Evolutionary conservation across 805 yeast species (phyloP).

Genomic region (Kazachstania africana): DNA sequence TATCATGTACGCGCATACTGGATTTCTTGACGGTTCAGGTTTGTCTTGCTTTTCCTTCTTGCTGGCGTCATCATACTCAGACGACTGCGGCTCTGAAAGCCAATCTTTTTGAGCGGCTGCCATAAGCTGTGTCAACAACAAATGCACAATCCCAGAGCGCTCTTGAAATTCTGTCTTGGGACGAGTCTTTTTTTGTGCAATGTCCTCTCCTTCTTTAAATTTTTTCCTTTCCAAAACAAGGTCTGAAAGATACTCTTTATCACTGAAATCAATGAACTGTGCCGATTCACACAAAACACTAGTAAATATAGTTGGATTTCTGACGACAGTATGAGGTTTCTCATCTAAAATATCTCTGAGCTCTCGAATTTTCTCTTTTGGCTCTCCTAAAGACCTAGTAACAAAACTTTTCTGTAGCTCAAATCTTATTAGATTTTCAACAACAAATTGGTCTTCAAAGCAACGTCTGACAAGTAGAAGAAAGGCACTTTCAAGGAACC

Average conservation of each 20-base stretch:
- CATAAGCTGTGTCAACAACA: constrained; percentile 57
- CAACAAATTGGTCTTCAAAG: constrained; percentile 46
- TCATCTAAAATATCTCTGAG: constrained; percentile 38
- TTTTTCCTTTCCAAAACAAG: constrained; percentile 17
- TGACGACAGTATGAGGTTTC: constrained; percentile 32
- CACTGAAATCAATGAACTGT: constrained; percentile 35
- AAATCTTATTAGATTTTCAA: constrained; percentile 37
- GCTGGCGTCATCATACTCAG: constrained; percentile 17
- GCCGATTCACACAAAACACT: constrained; percentile 33
- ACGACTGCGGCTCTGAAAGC: constrained; percentile 27
- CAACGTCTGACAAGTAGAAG: constrained; percentile 53
- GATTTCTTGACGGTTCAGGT: constrained; percentile 36
- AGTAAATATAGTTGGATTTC: constrained; percentile 39
- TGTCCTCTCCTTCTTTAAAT: constrained; percentile 8
- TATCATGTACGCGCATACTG: constrained; percentile 50
- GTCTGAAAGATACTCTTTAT: constrained; percentile 22
- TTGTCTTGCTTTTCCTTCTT: constrained; percentile 19
- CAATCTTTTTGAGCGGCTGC: constrained; percentile 31
- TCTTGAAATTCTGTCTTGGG: constrained; percentile 4
- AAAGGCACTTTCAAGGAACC: constrained; percentile 36
- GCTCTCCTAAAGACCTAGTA: constrained; percentile 23
- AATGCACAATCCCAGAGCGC: constrained; percentile 50
- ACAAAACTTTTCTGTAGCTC: constrained; percentile 39
- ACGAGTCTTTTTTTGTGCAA: neutral
- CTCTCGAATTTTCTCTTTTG: constrained; percentile 31